Conservation (phyloP, 768 basidiomycete species). For the Russula brevipes region DNA sequence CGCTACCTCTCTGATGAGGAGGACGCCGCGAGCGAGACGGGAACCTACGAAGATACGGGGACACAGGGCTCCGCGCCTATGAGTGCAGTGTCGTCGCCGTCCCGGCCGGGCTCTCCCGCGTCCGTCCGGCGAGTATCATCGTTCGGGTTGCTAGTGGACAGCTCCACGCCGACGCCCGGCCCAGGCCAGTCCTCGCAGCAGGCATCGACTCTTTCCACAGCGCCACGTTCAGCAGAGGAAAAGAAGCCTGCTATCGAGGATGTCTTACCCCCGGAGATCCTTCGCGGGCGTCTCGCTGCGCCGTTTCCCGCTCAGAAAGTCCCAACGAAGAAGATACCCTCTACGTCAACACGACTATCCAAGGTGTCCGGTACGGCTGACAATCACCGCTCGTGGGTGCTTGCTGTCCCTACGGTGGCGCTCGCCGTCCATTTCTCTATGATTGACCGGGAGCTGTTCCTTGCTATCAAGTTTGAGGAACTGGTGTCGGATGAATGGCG, state of each 20-base stretch:
- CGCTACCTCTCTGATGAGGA: slow-evolving; percentile 49
- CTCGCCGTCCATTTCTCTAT: slow-evolving; percentile 78
- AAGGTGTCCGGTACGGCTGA: slow-evolving; percentile 17
- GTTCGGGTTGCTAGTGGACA: slow-evolving; percentile 9
- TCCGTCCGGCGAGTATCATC: slow-evolving; percentile 21
- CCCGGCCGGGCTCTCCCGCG: slow-evolving; percentile 19
- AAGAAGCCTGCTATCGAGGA: slow-evolving; percentile 54
- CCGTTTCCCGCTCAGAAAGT: slow-evolving; percentile 25
- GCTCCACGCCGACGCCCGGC: slow-evolving; percentile 19
- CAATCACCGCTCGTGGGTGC: slow-evolving; percentile 67
- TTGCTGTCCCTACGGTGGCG: slow-evolving; percentile 52
- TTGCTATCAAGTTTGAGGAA: slow-evolving; percentile 82
- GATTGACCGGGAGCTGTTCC: slow-evolving; percentile 85
- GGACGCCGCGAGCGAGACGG: slow-evolving; percentile 23
- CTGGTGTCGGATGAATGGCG: slow-evolving; percentile 72
- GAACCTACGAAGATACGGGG: neutral
- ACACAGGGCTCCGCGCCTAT: slow-evolving; percentile 3
- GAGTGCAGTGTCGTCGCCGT: slow-evolving; percentile 14
- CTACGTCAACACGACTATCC: slow-evolving; percentile 29
- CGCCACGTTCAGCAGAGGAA: slow-evolving; percentile 32
- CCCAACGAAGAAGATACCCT: slow-evolving; percentile 34
- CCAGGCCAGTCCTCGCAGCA: neutral
- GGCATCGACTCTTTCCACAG: neutral
- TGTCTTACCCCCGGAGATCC: slow-evolving; percentile 60
- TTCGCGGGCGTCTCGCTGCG: slow-evolving; percentile 49